Evolutionary conservation across 1,284 basidiomycete species (phyloP).

Genomic region (Sutorius eximius): DNA sequence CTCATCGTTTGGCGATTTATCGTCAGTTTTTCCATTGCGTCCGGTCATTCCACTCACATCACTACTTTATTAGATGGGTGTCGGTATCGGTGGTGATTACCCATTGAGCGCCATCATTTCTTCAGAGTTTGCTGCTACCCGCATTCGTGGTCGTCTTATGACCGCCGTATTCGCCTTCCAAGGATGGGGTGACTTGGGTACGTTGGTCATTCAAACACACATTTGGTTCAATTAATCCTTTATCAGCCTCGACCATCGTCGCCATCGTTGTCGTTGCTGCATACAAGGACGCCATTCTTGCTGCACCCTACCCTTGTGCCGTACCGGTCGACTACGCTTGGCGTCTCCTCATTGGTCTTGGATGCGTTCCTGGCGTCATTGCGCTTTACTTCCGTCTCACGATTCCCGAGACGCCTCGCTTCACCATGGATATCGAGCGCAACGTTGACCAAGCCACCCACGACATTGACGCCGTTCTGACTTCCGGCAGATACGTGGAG

Average conservation of each 20-base stretch:
- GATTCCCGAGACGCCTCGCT: slow-evolving; percentile 61
- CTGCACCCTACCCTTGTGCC: slow-evolving; percentile 27
- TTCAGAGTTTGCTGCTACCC: slow-evolving; percentile 63
- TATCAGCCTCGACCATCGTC: slow-evolving; percentile 50
- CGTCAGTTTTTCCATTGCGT: slow-evolving; percentile 28
- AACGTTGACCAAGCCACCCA: slow-evolving; percentile 58
- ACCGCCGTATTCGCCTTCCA: slow-evolving; percentile 56
- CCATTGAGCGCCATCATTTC: slow-evolving; percentile 51
- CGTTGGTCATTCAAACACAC: slow-evolving; percentile 25
- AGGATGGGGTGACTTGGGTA: slow-evolving; percentile 55
- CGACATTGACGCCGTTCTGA: slow-evolving; percentile 53
- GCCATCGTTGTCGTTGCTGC: slow-evolving; percentile 55
- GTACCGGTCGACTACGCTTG: slow-evolving; percentile 43
- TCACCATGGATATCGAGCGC: slow-evolving; percentile 71
- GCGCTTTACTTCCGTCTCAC: slow-evolving; percentile 59
- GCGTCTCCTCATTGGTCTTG: slow-evolving; percentile 51
- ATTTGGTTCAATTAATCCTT: not conserved
- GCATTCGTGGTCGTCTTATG: slow-evolving; percentile 56
- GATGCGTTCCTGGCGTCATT: slow-evolving; percentile 51
- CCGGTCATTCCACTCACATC: not conserved
- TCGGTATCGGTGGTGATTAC: slow-evolving; percentile 61
- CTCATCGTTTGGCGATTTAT: slow-evolving; percentile 59
- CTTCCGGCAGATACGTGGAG: slow-evolving; percentile 40
- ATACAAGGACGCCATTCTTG: slow-evolving; percentile 54
- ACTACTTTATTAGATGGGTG: slow-evolving; percentile 41